These are phyloP conservation scores for Vigna angularis DNA, from an alignment of 306 rosid species.

Conservation along the genomic window DNA sequence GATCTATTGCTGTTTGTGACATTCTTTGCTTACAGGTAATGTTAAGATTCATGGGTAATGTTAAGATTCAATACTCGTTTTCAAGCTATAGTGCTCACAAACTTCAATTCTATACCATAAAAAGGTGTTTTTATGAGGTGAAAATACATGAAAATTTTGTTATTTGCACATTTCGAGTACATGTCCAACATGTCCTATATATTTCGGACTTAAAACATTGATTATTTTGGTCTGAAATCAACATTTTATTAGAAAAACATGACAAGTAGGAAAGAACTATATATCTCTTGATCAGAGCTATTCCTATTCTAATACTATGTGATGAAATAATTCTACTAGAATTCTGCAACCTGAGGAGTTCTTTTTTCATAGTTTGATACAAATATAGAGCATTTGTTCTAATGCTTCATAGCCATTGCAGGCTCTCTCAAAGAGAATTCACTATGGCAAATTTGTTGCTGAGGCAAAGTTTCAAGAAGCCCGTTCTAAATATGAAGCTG, in stretches of 20 bases:
- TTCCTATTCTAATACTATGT: too few species aligned
- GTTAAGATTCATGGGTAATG: background rate
- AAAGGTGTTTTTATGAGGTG: background rate
- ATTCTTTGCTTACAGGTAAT: slow-evolving; percentile 68
- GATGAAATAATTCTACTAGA: background rate
- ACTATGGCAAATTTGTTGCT: slow-evolving; percentile 73
- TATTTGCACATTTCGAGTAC: background rate
- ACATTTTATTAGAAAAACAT: background rate
- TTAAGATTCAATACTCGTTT: background rate
- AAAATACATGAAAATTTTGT: background rate
- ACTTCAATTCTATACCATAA: background rate
- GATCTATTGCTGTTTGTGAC: slow-evolving; percentile 65
- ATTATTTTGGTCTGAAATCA: background rate
- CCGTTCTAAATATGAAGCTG: slow-evolving; percentile 48
- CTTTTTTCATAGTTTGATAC: background rate
- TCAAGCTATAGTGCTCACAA: background rate
- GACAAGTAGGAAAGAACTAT: background rate
- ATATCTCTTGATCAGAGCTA: background rate
- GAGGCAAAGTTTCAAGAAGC: slow-evolving; percentile 62
- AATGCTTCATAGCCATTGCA: slow-evolving; percentile 29
- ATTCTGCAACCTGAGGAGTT: too few species aligned
- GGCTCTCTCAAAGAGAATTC: slow-evolving; percentile 71
- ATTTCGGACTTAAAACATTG: background rate
- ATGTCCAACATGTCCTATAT: background rate
- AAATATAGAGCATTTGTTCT: slow-evolving; percentile 1